Evolutionary conservation across 2,329 filamentous ascomycete species (phyloP), one percentile per base, ranked within the genome.

Genomic region (Aspergillus versicolor): DNA sequence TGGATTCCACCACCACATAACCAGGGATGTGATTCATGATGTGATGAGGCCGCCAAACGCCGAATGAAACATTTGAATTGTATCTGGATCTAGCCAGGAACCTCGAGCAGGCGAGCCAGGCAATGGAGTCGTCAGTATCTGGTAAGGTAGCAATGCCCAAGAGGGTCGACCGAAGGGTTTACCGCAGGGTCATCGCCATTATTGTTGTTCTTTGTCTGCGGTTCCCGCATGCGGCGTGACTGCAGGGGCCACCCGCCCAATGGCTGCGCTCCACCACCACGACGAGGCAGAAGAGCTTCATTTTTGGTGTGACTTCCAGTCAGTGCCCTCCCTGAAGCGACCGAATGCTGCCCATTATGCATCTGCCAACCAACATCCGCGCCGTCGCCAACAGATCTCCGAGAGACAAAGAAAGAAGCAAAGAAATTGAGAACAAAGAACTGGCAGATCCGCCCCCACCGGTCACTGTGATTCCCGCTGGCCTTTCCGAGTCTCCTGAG

Each of bases 341-440:
- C 43, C 13, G 34, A 38, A 21, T 47, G 21, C 43, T 47, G 50
- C 13, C 27, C 17, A 54, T 44, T 51, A 17, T 56, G 47, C 53
- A 34, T 57, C 46, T 24, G 43, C 44, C 49, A 46, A 52, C 13
- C 49, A 52, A 22, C 34, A 48, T 43, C 30, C 13, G 34, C 37
- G 34, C 54, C 34, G 19, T 43, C 48, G 43, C 44, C 43, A 49
- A 54, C 45, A 54, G 51, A 54, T 57, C 48, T 57, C 40, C 21
- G 40, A 52, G 45, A 46, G 50, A 58, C 51, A 58, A 55, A 58
- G 50, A 58, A 52, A 58, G 41, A 58, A 58, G 56, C 51, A 54
- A 58, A 58, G 56, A 55, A 58, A 47, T 19, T 43, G 44, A 42
- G 52, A 49, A 54, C 52, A 54, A 54, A 54, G 52, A 54, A 54